Evolutionary conservation across 116 monocot genomes (phyloP).

Genomic region (Iris pallida): DNA sequence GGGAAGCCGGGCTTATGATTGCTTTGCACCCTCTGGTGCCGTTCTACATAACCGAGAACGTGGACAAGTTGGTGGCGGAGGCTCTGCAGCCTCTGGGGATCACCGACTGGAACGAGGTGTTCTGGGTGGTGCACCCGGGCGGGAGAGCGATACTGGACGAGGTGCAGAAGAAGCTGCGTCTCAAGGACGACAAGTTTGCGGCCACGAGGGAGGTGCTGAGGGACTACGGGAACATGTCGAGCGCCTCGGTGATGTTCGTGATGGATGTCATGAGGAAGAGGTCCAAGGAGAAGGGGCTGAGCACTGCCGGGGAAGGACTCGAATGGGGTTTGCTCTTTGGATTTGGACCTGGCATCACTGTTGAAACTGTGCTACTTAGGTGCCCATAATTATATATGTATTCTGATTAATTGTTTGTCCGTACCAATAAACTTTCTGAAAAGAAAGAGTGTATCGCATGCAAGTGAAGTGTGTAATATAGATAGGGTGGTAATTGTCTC

Average conservation of each 20-base stretch:
- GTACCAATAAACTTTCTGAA: no score
- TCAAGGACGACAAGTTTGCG: constrained; percentile 1
- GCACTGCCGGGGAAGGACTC: neutral
- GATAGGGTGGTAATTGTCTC: no score
- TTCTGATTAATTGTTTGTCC: no score
- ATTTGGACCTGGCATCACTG: no score
- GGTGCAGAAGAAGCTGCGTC: neutral
- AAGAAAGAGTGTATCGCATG: no score
- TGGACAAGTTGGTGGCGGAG: neutral
- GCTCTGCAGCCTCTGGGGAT: neutral
- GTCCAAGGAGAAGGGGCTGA: neutral
- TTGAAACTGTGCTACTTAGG: no score
- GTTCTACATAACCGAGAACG: neutral
- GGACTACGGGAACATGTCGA: neutral
- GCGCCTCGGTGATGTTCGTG: neutral
- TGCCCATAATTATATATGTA: no score
- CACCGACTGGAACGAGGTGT: neutral
- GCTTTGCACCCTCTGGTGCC: neutral
- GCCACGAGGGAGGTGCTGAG: constrained; percentile 9
- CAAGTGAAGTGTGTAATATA: no score
- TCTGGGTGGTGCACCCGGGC: neutral
- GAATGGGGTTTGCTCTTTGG: neutral
- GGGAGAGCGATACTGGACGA: constrained; percentile 3
- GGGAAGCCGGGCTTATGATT: neutral
- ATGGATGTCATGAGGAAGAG: neutral